These are phyloP conservation scores for Aspergillus pseudoterreus DNA, from an alignment of 2,329 filamentous ascomycete genomes.

Conservation along the genomic window DNA sequence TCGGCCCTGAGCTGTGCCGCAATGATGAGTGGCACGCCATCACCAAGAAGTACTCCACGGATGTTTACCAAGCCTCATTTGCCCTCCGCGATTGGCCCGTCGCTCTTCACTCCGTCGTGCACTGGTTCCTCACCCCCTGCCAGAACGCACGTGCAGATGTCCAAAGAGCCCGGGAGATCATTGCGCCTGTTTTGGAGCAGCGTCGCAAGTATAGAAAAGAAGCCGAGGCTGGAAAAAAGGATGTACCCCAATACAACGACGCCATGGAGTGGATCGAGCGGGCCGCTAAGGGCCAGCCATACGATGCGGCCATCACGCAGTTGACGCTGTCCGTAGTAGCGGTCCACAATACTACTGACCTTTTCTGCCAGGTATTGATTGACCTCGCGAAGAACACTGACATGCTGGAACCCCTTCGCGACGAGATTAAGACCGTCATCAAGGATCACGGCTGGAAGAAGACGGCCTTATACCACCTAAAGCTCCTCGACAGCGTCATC, in stretches of 20 bases:
- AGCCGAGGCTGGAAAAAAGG: background rate
- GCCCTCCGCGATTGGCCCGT: background rate
- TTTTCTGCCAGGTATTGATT: background rate
- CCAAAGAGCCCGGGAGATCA: background rate
- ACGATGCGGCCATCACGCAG: background rate
- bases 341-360: background rate
- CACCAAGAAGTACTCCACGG: background rate
- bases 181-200: background rate
- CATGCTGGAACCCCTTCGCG: background rate
- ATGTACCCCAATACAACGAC: background rate
- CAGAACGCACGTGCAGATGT: background rate
- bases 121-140: background rate
- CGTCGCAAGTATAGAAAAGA: background rate
- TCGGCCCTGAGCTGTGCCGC: background rate
- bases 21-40: conserved; percentile 1
- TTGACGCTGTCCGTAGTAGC: background rate
- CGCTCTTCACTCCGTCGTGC: background rate
- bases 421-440: background rate
- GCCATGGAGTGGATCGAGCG: background rate
- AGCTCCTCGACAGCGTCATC: background rate
- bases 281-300: background rate
- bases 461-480: background rate
- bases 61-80: background rate
- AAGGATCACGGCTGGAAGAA: background rate
- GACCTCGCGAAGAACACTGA: background rate